These are phyloP conservation scores for Claviceps pazoutovae DNA, from an alignment of 2,329 filamentous ascomycete species.

Conservation along the genomic window DNA sequence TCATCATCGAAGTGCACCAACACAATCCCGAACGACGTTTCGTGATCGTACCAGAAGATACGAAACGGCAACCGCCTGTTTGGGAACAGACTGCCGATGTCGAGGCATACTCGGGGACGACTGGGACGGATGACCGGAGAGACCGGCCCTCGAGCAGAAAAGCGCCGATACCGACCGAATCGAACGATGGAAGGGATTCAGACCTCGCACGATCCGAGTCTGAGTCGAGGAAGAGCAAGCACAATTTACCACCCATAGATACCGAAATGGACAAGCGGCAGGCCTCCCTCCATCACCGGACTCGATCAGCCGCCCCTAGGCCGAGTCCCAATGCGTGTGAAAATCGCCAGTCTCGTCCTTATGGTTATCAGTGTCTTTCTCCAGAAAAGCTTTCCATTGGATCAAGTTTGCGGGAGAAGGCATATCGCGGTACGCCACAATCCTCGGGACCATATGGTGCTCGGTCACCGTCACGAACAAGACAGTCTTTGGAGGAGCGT, in stretches of 20 bases:
- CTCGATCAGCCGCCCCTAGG: slow-evolving; percentile 21
- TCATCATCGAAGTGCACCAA: slow-evolving; percentile 49
- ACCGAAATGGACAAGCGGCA: slow-evolving; percentile 22
- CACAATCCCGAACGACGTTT: slow-evolving; percentile 51
- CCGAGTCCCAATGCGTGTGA: slow-evolving; percentile 20
- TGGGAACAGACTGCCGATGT: background rate
- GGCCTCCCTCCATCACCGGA: slow-evolving; percentile 19
- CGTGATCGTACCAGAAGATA: slow-evolving; percentile 36
- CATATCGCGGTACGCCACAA: slow-evolving; percentile 19
- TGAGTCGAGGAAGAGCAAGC: slow-evolving; percentile 19
- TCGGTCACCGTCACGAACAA: slow-evolving; percentile 18
- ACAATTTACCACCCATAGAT: slow-evolving; percentile 30
- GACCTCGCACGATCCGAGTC: slow-evolving; percentile 9
- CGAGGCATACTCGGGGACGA: background rate
- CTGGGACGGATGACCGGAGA: background rate
- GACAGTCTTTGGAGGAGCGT: slow-evolving; percentile 13
- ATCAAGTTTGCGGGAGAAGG: slow-evolving; percentile 27
- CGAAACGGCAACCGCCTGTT: slow-evolving; percentile 1
- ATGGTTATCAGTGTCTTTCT: slow-evolving; percentile 24
- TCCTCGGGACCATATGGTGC: slow-evolving; percentile 19
- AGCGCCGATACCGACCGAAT: background rate
- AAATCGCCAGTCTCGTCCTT: slow-evolving; percentile 14
- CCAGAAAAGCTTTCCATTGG: slow-evolving; percentile 29
- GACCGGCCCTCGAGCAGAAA: background rate
- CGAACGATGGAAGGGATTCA: background rate